phyloP scores from a whole-genome alignment of 75 land plant species.

The Pinus tabuliformis region DNA sequence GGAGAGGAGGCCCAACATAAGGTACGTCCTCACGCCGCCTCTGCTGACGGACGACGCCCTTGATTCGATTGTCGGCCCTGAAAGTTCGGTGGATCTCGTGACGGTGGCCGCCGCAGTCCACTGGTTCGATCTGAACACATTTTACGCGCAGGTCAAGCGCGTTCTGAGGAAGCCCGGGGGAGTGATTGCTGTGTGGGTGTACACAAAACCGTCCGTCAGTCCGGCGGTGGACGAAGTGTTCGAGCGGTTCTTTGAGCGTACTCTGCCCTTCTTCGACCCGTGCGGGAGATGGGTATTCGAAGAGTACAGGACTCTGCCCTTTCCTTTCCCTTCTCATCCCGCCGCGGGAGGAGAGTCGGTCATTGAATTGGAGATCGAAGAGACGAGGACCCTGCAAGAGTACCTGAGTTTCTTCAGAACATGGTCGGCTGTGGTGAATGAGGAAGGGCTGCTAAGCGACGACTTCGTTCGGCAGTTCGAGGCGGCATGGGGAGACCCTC shows the following conservation, averaged over 20 bases:
- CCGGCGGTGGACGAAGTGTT: slow-evolving; percentile 45
- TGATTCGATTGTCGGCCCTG: slow-evolving; percentile 20
- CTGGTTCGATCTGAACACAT: slow-evolving; percentile 70
- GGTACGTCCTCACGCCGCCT: slow-evolving; percentile 42
- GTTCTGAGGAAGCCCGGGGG: slow-evolving; percentile 61
- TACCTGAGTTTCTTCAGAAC: slow-evolving; percentile 47
- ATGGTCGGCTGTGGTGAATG: slow-evolving; percentile 60
- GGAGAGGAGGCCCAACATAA: slow-evolving; percentile 45
- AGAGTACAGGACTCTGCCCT: slow-evolving; percentile 45
- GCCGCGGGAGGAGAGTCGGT: slow-evolving; percentile 43
- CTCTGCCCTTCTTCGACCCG: slow-evolving; percentile 42
- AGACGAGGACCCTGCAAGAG: slow-evolving; percentile 30
- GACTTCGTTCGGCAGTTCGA: slow-evolving; percentile 35
- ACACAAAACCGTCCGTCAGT: slow-evolving; percentile 31
- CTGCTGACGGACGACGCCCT: slow-evolving; percentile 31
- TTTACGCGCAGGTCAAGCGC: slow-evolving; percentile 47
- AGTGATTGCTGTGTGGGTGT: slow-evolving; percentile 81
- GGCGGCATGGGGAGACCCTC: slow-evolving; percentile 56
- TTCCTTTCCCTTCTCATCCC: slow-evolving; percentile 54
- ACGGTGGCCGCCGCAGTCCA: slow-evolving; percentile 69
- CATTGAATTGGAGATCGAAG: slow-evolving; percentile 32
- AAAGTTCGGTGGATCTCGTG: slow-evolving; percentile 51
- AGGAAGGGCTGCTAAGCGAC: slow-evolving; percentile 54
- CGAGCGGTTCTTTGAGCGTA: neutral
- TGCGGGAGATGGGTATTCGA: slow-evolving; percentile 28